Conservation (phyloP, 805 yeast species). For the Monosporozyma servazzii region DNA sequence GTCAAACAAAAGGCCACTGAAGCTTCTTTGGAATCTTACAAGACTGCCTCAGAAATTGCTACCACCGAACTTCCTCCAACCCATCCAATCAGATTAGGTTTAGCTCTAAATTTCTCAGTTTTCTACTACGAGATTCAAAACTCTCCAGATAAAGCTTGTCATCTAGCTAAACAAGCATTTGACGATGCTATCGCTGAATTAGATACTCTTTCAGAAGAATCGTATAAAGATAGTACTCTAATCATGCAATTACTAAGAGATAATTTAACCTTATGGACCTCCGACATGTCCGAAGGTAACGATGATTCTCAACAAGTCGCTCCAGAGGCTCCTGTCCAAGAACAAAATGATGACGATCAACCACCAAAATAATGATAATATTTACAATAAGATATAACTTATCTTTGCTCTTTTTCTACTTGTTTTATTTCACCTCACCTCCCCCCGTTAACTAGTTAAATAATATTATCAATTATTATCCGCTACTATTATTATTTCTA, state of each 20-base stretch:
- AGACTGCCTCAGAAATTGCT: constrained; percentile 90
- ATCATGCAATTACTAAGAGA: constrained; percentile 97
- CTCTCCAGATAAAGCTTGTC: constrained; percentile 96
- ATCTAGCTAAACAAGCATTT: constrained; percentile 94
- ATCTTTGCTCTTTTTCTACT: neutral
- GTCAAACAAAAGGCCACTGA: constrained; percentile 88
- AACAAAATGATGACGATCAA: constrained; percentile 4
- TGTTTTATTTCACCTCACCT: too few species aligned
- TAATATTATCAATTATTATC: too few species aligned
- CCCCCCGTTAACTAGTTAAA: too few species aligned
- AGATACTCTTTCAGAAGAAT: constrained; percentile 91
- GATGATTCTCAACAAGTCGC: constrained; percentile 40
- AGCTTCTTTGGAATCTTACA: constrained; percentile 84
- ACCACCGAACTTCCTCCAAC: constrained; percentile 93
- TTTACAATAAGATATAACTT: neutral
- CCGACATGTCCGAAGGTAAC: constrained; percentile 75
- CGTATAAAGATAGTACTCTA: constrained; percentile 93
- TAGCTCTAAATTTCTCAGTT: constrained; percentile 93
- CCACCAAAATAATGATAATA: constrained; percentile 4
- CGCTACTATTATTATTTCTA: neutral
- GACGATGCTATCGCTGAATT: constrained; percentile 98
- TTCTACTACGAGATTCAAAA: constrained; percentile 95
- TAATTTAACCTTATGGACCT: constrained; percentile 94
- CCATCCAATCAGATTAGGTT: constrained; percentile 92
- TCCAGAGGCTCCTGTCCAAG: constrained; percentile 1